A percentile compares a stretch with the other conserved stretches of the same genome.
Evolutionary conservation across 2,329 filamentous ascomycete species (phyloP).

Genomic region (Neofusicoccum umdonicola): DNA sequence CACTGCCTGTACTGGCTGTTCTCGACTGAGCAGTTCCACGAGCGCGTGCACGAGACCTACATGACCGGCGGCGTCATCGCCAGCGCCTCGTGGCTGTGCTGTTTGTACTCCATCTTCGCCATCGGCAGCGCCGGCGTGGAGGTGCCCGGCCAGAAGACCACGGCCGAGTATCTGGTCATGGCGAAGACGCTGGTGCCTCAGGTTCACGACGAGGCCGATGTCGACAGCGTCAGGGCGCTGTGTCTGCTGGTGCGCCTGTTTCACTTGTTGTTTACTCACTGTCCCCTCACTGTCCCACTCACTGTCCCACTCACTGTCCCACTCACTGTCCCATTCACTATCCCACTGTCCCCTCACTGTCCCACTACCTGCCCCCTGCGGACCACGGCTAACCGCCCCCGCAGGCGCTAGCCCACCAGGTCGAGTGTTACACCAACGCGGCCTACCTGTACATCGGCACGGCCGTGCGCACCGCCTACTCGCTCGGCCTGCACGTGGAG

Average conservation of each 20-base stretch:
- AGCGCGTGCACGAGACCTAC: slow-evolving; percentile 34
- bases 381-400: neutral
- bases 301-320: no score
- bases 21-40: slow-evolving; percentile 32
- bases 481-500: slow-evolving; percentile 36
- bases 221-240: slow-evolving; percentile 37
- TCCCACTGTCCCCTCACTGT: no score
- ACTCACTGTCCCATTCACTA: no score
- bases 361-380: no score
- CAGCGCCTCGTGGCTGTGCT: slow-evolving; percentile 37
- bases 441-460: slow-evolving; percentile 38
- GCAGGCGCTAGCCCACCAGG: slow-evolving; percentile 31
- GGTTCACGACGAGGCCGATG: slow-evolving; percentile 36
- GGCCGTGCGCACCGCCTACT: slow-evolving; percentile 36
- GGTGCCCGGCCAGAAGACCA: slow-evolving; percentile 25
- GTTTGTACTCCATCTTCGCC: slow-evolving; percentile 35
- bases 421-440: slow-evolving; percentile 33
- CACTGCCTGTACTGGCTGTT: slow-evolving; percentile 39
- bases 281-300: no score
- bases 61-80: slow-evolving; percentile 20
- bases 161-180: slow-evolving; percentile 33
- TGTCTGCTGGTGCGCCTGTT: slow-evolving; percentile 29
- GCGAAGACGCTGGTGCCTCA: slow-evolving; percentile 33
- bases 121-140: slow-evolving; percentile 27
- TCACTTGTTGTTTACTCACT: no score